Evolutionary conservation across 441 rosid genomes (phyloP), one percentile per base, ranked within the genome.

Genomic region (Gossypium gossypioides): DNA sequence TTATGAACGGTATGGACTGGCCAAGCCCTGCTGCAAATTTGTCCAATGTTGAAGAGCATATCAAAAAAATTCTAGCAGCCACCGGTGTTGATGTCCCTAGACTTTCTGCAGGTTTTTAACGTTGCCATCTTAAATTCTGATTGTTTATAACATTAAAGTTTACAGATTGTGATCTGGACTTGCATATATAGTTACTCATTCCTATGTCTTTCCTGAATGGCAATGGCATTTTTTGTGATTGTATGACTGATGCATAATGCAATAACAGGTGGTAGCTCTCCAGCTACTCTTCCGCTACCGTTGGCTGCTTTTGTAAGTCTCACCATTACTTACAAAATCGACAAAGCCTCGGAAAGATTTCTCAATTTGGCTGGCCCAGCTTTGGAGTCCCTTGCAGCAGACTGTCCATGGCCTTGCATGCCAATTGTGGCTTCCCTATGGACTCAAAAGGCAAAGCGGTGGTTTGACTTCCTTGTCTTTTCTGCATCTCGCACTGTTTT

Each of bases 341-440:
- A 89, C 82, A 89, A 86, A 79, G 83, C 81, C 54, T 89, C 95
- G 4, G 90, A 89, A 75, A 81, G 92, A 75, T 89, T 87, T 80
- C 89, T 89, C 74, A 87, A 86, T 78, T 77, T 89, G 78, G 95
- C 95, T 63, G 95, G 95, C 57, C 95, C 90, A 58, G 88, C 95
- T 56, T 73, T 89, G 75, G 95, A 87, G 78, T 79, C 83, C 79
- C 88, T 89, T 72, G 90, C 95, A 64, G 95, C 95, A 63, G 95
- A 86, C 65, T 89, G 92, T 67, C 95, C 89, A 6, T 89, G 95
- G 95, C 95, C 95, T 65, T 87, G 92, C 84, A 87, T 89, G 95
- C 92, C 95, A 4, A 86, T 89, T 25, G 95, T 89, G 69, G 86
- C 92, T 71, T 89, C 95, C 27, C 75, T 89, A 24, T 89, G 92